A percentile compares a stretch with the other conserved stretches of the same genome.
Conservation (phyloP, 768 basidiomycete genomes). For the Leccinum subtestaceum region DNA sequence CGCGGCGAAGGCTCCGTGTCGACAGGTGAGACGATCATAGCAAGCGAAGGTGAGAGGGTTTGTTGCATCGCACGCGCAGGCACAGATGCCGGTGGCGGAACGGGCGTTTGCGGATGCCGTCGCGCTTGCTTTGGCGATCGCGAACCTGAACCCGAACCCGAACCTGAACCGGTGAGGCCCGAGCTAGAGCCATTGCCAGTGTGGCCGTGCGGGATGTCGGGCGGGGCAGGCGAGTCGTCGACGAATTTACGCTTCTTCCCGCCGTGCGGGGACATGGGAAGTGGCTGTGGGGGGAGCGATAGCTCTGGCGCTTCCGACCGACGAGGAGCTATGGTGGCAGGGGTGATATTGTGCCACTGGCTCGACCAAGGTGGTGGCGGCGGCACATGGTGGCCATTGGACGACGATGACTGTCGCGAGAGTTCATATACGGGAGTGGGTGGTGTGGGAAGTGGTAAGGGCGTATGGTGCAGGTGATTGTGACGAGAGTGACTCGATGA, state of each 20-base stretch:
- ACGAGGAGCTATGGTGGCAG: slow-evolving; percentile 13
- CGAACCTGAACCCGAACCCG: slow-evolving; percentile 25
- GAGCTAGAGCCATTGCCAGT: slow-evolving; percentile 14
- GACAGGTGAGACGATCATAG: slow-evolving; percentile 35
- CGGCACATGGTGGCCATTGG: slow-evolving; percentile 35
- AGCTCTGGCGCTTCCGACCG: slow-evolving; percentile 29
- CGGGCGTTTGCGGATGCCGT: slow-evolving; percentile 34
- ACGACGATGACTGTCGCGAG: slow-evolving; percentile 23
- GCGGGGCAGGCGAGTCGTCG: slow-evolving; percentile 32
- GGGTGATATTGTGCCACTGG: slow-evolving; percentile 27
- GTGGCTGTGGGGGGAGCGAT: slow-evolving; percentile 5
- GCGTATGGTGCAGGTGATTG: slow-evolving; percentile 29
- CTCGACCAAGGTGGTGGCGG: slow-evolving; percentile 35
- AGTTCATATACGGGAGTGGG: slow-evolving; percentile 36
- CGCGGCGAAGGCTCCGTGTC: slow-evolving; percentile 34
- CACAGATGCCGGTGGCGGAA: slow-evolving; percentile 23
- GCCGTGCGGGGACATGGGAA: slow-evolving; percentile 28
- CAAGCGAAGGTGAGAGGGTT: slow-evolving; percentile 33
- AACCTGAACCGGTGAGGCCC: background rate
- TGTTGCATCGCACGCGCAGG: slow-evolving; percentile 34
- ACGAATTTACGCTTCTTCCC: slow-evolving; percentile 36
- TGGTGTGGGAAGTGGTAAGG: slow-evolving; percentile 32
- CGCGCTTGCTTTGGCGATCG: slow-evolving; percentile 35
- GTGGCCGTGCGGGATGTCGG: slow-evolving; percentile 10
- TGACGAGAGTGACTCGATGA: slow-evolving; percentile 31